These are phyloP conservation scores for Brachypodium distachyon DNA, from an alignment of 202 grass and related monocot species.

Conservation along the genomic window DNA sequence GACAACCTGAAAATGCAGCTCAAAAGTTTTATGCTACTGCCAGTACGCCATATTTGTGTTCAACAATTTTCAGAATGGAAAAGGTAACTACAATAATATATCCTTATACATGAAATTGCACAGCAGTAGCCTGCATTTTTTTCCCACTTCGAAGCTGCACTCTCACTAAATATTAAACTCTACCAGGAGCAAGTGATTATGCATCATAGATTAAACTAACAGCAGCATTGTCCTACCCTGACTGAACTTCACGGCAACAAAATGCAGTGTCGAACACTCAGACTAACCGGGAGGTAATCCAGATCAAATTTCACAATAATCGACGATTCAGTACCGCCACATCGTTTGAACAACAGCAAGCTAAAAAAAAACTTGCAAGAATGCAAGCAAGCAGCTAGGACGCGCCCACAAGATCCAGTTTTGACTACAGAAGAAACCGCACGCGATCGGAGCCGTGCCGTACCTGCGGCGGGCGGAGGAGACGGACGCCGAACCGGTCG, in stretches of 20 bases:
- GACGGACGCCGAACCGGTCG: conserved; percentile 69
- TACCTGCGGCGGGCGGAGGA: conserved; percentile 62
- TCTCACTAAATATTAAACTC: not conserved
- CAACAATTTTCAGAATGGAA: not conserved
- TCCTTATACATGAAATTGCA: not conserved
- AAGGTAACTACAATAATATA: not conserved
- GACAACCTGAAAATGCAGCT: conserved; percentile 59
- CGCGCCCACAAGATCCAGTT: not conserved
- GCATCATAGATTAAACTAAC: not conserved
- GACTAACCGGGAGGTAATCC: not conserved
- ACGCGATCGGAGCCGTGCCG: not conserved
- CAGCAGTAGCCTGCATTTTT: not conserved
- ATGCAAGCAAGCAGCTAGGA: not conserved
- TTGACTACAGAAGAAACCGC: not conserved
- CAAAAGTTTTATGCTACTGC: not conserved
- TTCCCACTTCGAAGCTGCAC: not conserved
- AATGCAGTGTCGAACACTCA: not conserved
- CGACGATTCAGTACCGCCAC: no score
- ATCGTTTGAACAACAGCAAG: not conserved
- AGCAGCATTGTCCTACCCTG: not conserved
- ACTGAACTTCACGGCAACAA: not conserved
- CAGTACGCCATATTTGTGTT: not conserved
- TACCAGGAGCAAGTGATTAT: not conserved
- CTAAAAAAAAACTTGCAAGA: not conserved
- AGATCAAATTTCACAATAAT: not conserved